Percentiles rank a stretch among this genome's conserved stretches.
These are phyloP conservation scores for Clitocybe nebularis DNA, from an alignment of 1,284 basidiomycete species.

Conservation along the genomic window DNA sequence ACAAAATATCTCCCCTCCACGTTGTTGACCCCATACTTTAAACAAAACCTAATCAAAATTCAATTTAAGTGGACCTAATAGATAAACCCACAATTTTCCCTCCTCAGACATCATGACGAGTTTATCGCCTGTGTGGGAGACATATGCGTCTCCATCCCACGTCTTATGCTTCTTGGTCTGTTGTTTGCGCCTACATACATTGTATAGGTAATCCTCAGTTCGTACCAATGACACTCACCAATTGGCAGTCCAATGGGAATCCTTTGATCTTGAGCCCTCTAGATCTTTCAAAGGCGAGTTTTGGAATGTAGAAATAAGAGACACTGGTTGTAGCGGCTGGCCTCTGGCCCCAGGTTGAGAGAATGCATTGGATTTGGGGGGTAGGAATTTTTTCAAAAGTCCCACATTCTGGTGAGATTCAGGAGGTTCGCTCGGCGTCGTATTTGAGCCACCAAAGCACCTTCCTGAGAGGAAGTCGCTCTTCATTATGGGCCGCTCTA, in stretches of 20 bases:
- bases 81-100: constrained; percentile 57
- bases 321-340: constrained; percentile 41
- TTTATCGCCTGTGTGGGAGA: constrained; percentile 47
- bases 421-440: constrained; percentile 15
- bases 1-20: constrained; percentile 57
- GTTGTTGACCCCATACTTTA: constrained; percentile 56
- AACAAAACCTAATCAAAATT: constrained; percentile 8
- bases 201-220: constrained; percentile 8
- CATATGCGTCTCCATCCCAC: constrained; percentile 80
- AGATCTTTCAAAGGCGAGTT: neutral
- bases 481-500: constrained; percentile 55
- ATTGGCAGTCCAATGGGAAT: constrained; percentile 62
- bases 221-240: constrained; percentile 41
- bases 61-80: constrained; percentile 5
- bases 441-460: constrained; percentile 45
- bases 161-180: constrained; percentile 82
- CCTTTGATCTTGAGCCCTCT: constrained; percentile 3
- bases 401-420: constrained; percentile 17
- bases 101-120: constrained; percentile 64
- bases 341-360: constrained; percentile 23
- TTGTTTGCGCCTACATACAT: constrained; percentile 61
- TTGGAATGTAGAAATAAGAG: constrained; percentile 24
- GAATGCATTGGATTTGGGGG: constrained; percentile 29
- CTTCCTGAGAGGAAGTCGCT: constrained; percentile 61
- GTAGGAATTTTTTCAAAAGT: constrained; percentile 41